Base-by-base conservation (phyloP, 2,329 filamentous ascomycete species). In the Aspergillus felis region DNA sequence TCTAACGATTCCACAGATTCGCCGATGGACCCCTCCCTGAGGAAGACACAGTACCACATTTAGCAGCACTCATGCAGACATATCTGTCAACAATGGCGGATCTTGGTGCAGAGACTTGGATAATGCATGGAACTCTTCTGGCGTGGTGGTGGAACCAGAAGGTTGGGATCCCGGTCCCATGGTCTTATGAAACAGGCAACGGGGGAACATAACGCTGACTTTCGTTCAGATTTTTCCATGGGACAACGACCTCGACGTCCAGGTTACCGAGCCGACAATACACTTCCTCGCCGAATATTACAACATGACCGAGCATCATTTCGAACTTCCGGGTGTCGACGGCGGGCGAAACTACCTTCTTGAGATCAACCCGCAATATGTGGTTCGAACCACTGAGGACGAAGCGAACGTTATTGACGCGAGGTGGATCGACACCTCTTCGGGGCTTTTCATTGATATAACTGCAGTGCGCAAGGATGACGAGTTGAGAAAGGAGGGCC, bases 61-160 rank as follows among this genome's bases (percentile, higher is more conserved):
- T 86, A 20, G 78, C 76, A 22, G 73, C 78, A 2, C 72, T 86
- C 38, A 76, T 85, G 58, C 79, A 79, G 61, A 81, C 82, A 1
- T 86, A 86, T 63, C 74, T 85, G 2, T 71, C 75, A 1, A 82
- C 81, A 5, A 86, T 86, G 83, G 71, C 77, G 46, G 76, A 80
- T 52, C 77, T 86, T 32, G 80, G 82, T 14, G 79, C 80, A 3
- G 80, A 84, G 61, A 86, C 84, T 8, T 87, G 84, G 84, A 80
- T 87, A 56, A 85, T 86, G 81, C 84, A 87, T 62, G 84, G 84
- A 12, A 82, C 81, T 5, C 71, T 87, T 44, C 72, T 86, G 17
- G 82, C 83, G 38, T 86, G 84, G 84, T 86, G 81, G 79, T 87
- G 84, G 84, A 85, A 85, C 62, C 76, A 80, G 54, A 79, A 79